phyloP scores from a whole-genome alignment of 169 alveolate genomes.

The Eimeria praecox region DNA sequence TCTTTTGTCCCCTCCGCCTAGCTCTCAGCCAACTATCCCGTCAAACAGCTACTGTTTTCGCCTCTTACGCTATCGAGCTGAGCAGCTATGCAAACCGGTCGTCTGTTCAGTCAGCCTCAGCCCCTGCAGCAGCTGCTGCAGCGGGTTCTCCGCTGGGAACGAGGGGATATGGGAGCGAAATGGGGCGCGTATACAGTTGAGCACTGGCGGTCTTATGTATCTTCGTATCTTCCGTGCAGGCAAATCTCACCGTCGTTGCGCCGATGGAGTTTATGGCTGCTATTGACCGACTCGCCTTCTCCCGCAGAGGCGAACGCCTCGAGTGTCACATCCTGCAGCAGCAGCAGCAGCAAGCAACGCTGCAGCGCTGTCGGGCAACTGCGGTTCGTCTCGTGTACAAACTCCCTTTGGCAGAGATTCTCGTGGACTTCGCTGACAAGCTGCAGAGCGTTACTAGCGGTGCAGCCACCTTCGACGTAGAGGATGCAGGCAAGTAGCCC shows the following conservation, averaged over 20 bases:
- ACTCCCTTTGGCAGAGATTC: slow-evolving; percentile 95
- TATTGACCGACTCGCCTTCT: slow-evolving; percentile 58
- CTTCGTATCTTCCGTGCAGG: not conserved
- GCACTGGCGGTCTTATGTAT: not conserved
- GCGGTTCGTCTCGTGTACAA: slow-evolving; percentile 88
- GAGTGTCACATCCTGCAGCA: slow-evolving; percentile 43
- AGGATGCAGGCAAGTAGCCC: slow-evolving; percentile 72
- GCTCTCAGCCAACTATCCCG: not conserved
- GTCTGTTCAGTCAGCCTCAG: too few species aligned
- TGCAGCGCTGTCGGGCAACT: not conserved
- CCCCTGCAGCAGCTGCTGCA: not conserved
- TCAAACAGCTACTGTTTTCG: not conserved
- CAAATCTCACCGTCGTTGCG: slow-evolving; percentile 36
- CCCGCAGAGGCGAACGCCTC: slow-evolving; percentile 75
- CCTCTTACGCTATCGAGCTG: not conserved
- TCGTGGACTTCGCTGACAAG: slow-evolving; percentile 94
- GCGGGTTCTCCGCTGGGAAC: too few species aligned
- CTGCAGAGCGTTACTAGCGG: slow-evolving; percentile 95
- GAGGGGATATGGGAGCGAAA: not conserved
- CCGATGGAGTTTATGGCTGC: slow-evolving; percentile 69
- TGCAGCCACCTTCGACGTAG: slow-evolving; percentile 82
- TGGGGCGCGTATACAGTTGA: not conserved
- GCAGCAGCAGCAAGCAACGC: not conserved
- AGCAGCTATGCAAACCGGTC: not conserved
- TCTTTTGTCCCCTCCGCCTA: not conserved